Evolutionary conservation across 352 stramenopile species (phyloP).

Genomic region (Phytophthora melonis): DNA sequence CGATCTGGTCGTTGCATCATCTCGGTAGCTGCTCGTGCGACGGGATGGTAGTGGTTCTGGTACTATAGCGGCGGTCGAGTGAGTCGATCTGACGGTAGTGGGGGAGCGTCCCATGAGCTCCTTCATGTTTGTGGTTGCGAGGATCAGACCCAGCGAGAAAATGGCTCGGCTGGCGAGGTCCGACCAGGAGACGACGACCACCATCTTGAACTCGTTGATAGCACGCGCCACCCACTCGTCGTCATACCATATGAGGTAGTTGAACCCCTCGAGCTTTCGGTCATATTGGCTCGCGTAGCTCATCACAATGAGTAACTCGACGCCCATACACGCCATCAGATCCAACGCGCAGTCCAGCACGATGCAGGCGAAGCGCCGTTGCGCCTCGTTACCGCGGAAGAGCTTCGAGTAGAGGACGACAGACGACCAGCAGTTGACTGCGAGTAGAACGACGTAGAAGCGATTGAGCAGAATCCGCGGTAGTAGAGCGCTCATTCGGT

Average conservation of each 20-base stretch:
- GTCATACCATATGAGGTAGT: slow-evolving; percentile 29
- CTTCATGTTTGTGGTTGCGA: slow-evolving; percentile 38
- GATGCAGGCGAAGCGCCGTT: slow-evolving; percentile 29
- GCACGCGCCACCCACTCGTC: slow-evolving; percentile 40
- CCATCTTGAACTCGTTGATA: slow-evolving; percentile 39
- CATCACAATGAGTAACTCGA: slow-evolving; percentile 20
- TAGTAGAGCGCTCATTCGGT: slow-evolving; percentile 38
- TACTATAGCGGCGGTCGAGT: too few species aligned
- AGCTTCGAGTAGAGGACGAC: slow-evolving; percentile 17
- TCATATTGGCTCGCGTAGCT: slow-evolving; percentile 30
- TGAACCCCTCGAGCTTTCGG: slow-evolving; percentile 19
- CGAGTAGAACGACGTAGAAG: slow-evolving; percentile 41
- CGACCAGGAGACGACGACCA: slow-evolving; percentile 35
- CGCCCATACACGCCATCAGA: slow-evolving; percentile 28
- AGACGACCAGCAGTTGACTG: slow-evolving; percentile 35
- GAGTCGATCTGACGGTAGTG: too few species aligned
- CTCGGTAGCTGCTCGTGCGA: not conserved
- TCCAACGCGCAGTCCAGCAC: slow-evolving; percentile 32
- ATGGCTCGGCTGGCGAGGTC: slow-evolving; percentile 32
- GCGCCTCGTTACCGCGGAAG: slow-evolving; percentile 16
- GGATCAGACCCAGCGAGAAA: slow-evolving; percentile 33
- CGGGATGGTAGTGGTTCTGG: too few species aligned
- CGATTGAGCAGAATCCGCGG: slow-evolving; percentile 37
- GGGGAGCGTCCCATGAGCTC: not conserved
- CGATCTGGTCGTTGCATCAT: not conserved